Base-by-base conservation (phyloP, 306 rosid genomes). In the Albizia julibrissin region DNA sequence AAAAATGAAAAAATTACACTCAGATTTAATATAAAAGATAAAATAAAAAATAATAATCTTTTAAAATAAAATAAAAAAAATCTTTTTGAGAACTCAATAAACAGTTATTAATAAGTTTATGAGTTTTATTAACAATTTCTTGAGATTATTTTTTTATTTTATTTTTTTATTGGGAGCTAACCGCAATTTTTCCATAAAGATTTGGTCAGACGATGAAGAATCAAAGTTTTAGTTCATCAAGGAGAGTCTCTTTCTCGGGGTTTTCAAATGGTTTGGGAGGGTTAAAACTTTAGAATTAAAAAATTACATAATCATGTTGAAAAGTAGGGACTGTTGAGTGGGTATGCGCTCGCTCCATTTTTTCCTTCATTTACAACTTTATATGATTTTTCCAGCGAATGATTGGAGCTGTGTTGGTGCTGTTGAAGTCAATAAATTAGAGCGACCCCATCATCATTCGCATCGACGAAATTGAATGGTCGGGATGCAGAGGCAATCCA, bases 381-480 rank as follows among this genome's bases (percentile, higher is more conserved):
- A 24, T 43, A n/a, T 68, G 18, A 75, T 26, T 79, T 79, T 84
- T 54, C 16, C 69, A 40, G 11, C 22, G 69, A 84, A 81, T 84
- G 84, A 87, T 87, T 87, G 89, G 86, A 37, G 56, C 64, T 58
- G 77, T 24, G 59, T 54, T 80, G 85, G 75, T 69, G 82, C 80
- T 79, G 84, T 84, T 87, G 86, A 85, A 81, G 87, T 84, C 87
- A 87, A 87, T 81, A 75, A 84, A 54, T 75, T 69, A 64, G 74
- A 66, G 43, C 5, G 44, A 74, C 50, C 72, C 81, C 84, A 87
- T 87, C 84, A 81, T 81, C 86, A 79, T 77, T 74, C 85, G 78
- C 87, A 64, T 87, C 86, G 44, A 84, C 75, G 69, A 87, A 69
- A 61, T 87, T 78, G 44, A 74, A 84, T 81, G 80, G 66, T 74